Percentiles rank a stretch among this genome's conserved stretches.
Conservation (phyloP, 164 flowering plant genomes). For the Platanus orientalis region DNA sequence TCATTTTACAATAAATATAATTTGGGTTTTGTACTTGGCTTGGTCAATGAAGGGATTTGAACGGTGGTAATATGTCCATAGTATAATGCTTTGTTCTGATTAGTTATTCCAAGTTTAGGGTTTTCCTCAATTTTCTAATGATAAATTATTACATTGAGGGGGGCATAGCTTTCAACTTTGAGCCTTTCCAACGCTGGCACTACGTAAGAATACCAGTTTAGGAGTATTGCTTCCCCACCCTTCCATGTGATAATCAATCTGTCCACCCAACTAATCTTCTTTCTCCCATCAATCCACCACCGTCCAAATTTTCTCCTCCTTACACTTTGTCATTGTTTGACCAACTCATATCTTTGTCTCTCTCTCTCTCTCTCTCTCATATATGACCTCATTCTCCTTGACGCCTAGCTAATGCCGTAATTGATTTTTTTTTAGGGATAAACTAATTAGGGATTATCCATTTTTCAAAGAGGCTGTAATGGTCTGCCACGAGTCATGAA, state of each 20-base stretch:
- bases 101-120: not conserved
- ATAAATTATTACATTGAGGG: not conserved
- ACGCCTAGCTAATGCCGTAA: not conserved
- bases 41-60: too few relatives aligned
- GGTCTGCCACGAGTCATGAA: too few relatives aligned
- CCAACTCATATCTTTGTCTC: too few relatives aligned
- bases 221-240: not conserved
- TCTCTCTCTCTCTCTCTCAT: too few relatives aligned
- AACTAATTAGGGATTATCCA: not conserved
- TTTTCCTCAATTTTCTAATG: not conserved
- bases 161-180: not conserved
- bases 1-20: too few relatives aligned
- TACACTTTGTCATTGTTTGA: not conserved
- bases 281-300: constrained; percentile 4
- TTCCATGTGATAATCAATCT: not conserved
- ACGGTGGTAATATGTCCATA: too few relatives aligned
- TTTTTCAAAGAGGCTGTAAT: not conserved
- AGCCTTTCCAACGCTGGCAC: not conserved
- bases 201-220: not conserved
- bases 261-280: not conserved
- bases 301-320: not conserved
- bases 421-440: not conserved
- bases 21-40: too few relatives aligned
- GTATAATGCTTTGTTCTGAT: too few relatives aligned
- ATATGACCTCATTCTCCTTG: not conserved